Percentiles rank a stretch among this genome's conserved stretches.
phyloP scores from a whole-genome alignment of 2,329 filamentous ascomycete species.

The Fusarium floridanum region DNA sequence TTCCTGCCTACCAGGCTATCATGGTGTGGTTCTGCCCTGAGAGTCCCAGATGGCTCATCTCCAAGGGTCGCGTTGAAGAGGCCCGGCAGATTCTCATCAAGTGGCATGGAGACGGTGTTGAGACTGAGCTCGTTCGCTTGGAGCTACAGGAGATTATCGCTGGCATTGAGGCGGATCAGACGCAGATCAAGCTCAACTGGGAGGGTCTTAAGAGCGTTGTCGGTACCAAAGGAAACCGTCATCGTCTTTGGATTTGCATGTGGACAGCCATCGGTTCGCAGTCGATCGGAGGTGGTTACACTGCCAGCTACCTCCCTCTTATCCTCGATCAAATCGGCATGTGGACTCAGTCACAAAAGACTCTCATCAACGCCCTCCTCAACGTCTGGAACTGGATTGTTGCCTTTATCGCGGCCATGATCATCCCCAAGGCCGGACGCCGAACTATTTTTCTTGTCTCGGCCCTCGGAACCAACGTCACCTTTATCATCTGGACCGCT shows the following conservation, averaged over 20 bases:
- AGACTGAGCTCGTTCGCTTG: slow-evolving; percentile 30
- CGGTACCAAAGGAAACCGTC: slow-evolving; percentile 8
- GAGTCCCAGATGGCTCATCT: slow-evolving; percentile 43
- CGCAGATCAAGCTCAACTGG: slow-evolving; percentile 4
- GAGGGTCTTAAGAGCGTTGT: slow-evolving; percentile 6
- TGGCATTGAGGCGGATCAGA: slow-evolving; percentile 30
- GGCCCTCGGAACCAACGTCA: background rate
- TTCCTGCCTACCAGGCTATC: slow-evolving; percentile 20
- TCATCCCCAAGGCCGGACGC: background rate
- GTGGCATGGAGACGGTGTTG: slow-evolving; percentile 58
- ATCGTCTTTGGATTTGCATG: slow-evolving; percentile 13
- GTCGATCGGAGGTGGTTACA: background rate
- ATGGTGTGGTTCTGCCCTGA: slow-evolving; percentile 26
- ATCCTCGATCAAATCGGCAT: background rate
- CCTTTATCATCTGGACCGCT: background rate
- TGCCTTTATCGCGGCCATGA: background rate
- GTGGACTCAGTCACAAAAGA: background rate
- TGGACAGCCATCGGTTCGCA: slow-evolving; percentile 15
- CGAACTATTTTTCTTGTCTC: background rate
- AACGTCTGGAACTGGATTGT: background rate
- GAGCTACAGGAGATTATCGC: slow-evolving; percentile 47
- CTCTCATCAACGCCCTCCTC: background rate
- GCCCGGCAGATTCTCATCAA: slow-evolving; percentile 50
- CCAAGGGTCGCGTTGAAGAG: slow-evolving; percentile 54
- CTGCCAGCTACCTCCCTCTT: background rate